Base-by-base conservation (phyloP, 2,329 filamentous ascomycete species). In the Ophiostoma angusticollis region DNA sequence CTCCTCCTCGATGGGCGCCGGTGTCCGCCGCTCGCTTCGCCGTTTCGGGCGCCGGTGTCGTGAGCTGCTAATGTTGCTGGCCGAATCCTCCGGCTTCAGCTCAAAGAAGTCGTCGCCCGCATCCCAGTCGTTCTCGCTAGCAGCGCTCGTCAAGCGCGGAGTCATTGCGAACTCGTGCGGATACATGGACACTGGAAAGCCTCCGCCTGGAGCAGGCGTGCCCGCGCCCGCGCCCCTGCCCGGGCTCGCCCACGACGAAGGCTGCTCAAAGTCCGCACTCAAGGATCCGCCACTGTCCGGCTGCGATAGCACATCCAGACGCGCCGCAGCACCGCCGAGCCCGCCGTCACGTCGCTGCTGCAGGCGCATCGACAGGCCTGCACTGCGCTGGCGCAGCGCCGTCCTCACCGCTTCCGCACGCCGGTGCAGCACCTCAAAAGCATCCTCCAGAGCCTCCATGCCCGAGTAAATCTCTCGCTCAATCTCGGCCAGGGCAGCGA, bases 381-480 rank as follows among this genome's bases (percentile, higher is more conserved):
- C 84, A 12, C 80, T 78, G 29, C 89, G 81, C 54, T 91, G 82
- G 6, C 87, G 80, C 5, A 96, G 68, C 1, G 80, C 74, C 17
- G 74, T 78, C 5, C 89, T 78, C 13, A 95, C 83, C 14, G 68
- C 59, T 60, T 95, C 86, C 2, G 89, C 89, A 52, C 80, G 80
- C 48, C 76, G 72, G 55, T 96, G 89, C n/a, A 96, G 68, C 21
- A 75, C 77, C 61, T 96, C 89, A 50, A 96, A 95, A 0, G 87
- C 86, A 54, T 95, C 85, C 58, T 96, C 89, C 18, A 96, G 71
- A 0, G 78, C 78, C 60, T 96, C 89, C 89, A 96, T 96, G 45
- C 87, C 84, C 24, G 77, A 71, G 60, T 89, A 95, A 42, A 96
- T 93, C 53, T 94, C 85, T 6, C 86, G 77, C 59, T 96, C 89